Evolutionary conservation across 2,329 filamentous ascomycete genomes (phyloP).

Genomic region (Calonectria montana): DNA sequence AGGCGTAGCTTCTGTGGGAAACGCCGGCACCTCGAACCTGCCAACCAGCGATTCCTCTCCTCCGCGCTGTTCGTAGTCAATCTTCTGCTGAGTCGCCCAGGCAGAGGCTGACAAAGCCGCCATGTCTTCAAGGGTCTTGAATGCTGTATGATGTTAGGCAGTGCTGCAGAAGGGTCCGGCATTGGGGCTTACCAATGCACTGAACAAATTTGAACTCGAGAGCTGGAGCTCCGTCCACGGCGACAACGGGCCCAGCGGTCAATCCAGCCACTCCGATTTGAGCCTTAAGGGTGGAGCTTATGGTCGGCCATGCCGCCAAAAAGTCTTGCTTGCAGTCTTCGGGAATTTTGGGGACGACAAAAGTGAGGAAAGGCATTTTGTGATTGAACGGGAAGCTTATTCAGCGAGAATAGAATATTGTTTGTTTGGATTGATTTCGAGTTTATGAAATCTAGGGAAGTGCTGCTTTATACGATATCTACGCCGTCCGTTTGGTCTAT

Average conservation of each 20-base stretch:
- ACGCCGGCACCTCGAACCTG: slow-evolving; percentile 5
- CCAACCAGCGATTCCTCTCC: background rate
- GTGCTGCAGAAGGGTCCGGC: too few species aligned
- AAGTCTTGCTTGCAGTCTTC: slow-evolving; percentile 21
- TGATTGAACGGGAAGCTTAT: background rate
- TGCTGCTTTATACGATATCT: background rate
- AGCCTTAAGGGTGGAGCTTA: slow-evolving; percentile 16
- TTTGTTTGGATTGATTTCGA: background rate
- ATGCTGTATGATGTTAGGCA: background rate
- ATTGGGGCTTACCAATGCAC: slow-evolving; percentile 5
- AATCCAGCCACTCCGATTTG: slow-evolving; percentile 20
- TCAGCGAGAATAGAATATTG: background rate
- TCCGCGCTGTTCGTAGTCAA: background rate
- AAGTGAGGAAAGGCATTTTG: slow-evolving; percentile 26
- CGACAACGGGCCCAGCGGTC: slow-evolving; percentile 13
- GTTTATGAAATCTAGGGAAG: background rate
- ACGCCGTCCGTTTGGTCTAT: background rate
- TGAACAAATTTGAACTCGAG: slow-evolving; percentile 25
- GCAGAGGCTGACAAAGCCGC: slow-evolving; percentile 6
- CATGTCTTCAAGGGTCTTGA: slow-evolving; percentile 16
- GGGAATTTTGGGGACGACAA: slow-evolving; percentile 13
- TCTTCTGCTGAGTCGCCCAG: slow-evolving; percentile 12
- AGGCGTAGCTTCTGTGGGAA: background rate
- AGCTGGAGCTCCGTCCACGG: slow-evolving; percentile 10
- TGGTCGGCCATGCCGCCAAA: slow-evolving; percentile 19